Base-by-base conservation (phyloP, 495 filamentous ascomycete species). In the Neurospora terricola region DNA sequence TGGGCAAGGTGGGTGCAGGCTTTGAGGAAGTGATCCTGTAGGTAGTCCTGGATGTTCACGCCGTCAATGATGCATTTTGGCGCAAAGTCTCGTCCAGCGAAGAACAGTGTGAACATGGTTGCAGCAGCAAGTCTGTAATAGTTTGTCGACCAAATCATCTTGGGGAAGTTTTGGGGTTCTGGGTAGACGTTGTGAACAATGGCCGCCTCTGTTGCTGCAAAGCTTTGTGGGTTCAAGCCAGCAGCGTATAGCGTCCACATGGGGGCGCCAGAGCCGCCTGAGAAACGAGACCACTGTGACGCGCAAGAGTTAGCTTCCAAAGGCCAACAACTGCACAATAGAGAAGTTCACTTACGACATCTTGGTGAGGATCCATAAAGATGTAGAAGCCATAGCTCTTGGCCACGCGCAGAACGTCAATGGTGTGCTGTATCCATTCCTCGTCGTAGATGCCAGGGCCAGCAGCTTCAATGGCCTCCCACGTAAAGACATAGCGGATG, bases 141-240 rank as follows among this genome's bases (percentile, higher is more conserved):
- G 77, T 99, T 98, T 30, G 96, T 99, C 68, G 94, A 93, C 96
- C 96, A 99, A 27, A 97, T 94, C 96, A 99, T 99, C 82, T 98
- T 98, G 4, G 96, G 96, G 78, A 96, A 99, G 4, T 90, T 86
- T 5, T 89, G 89, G 21, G 94, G 93, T 42, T 97, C 87, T n/a
- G 93, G 91, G 77, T 92, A 97, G 0, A 92, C 95, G 77, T 98
- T 99, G 62, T 99, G 96, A 34, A 99, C 95, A 59, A 97, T 86
- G 27, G 96, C 94, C 4, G 94, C 96, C 81, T 97, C 92, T 18
- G 95, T 99, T 34, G 88, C 90, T 62, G 90, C 89, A 77, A 99
- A 98, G 38, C 86, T 87, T 77, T 88, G 86, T 4, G 96, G 96
- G 76, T 99, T 92, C 34, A 99, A 83, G 9, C 96, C 96, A 69